Conservation (phyloP, 768 basidiomycete genomes). For the Chlorophyllum brunneum region DNA sequence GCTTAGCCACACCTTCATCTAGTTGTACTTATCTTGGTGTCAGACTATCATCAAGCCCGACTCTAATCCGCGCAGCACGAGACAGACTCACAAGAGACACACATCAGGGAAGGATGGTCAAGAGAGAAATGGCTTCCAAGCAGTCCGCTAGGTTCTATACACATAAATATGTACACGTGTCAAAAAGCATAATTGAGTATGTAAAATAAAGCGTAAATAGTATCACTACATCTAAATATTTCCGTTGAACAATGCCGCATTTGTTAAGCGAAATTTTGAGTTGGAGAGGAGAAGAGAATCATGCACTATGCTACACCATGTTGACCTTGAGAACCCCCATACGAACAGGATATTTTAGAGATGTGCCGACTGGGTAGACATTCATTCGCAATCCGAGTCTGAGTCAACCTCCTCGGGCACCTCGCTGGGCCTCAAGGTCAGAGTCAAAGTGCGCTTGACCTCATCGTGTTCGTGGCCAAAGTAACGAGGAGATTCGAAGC, state of each 20-base stretch:
- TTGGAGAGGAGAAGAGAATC: not conserved
- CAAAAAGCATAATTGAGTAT: slow-evolving; percentile 6
- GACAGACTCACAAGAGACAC: no score
- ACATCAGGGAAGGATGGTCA: no score
- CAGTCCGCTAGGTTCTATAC: not conserved
- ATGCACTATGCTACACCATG: slow-evolving; percentile 7
- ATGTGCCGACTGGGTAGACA: not conserved
- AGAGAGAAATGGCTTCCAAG: no score
- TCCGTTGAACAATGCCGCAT: not conserved
- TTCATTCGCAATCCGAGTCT: slow-evolving; percentile 37
- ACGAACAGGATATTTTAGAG: not conserved
- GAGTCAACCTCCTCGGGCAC: slow-evolving; percentile 21
- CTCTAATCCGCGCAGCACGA: no score
- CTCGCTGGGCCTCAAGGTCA: slow-evolving; percentile 34
- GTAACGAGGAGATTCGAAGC: slow-evolving; percentile 66
- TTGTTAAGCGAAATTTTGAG: not conserved
- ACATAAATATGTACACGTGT: slow-evolving; percentile 5
- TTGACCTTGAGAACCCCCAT: not conserved
- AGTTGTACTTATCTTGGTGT: no score
- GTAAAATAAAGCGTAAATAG: slow-evolving; percentile 7
- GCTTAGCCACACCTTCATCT: no score
- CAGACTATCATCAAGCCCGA: no score
- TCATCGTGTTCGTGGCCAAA: slow-evolving; percentile 54
- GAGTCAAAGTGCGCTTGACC: slow-evolving; percentile 33
- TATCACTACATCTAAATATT: slow-evolving; percentile 4